Conservation (phyloP, 257 asterid genomes). For the Hygrophila difformis region DNA sequence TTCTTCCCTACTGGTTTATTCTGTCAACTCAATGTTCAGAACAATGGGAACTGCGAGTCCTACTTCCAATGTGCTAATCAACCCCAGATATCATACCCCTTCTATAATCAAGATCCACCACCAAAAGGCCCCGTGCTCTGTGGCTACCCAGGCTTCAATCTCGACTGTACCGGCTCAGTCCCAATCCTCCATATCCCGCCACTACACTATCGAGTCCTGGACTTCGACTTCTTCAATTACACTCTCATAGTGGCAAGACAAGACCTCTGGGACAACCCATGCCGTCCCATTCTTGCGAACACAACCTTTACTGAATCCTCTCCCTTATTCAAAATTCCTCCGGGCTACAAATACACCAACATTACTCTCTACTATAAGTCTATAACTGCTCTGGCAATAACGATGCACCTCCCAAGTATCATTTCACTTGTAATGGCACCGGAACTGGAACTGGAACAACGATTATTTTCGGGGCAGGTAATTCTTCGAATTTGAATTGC, state of each 20-base stretch:
- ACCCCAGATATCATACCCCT: too few relatives aligned
- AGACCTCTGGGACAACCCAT: constrained; percentile 14
- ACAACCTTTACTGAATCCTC: too few relatives aligned
- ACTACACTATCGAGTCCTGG: constrained; percentile 7
- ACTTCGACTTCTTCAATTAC: neutral
- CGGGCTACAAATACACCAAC: constrained; percentile 7
- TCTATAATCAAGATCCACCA: too few relatives aligned
- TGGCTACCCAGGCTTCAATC: constrained; percentile 22
- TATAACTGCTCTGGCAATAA: constrained; percentile 20
- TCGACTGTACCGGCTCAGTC: constrained; percentile 8
- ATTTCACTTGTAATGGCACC: neutral
- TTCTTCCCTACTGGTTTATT: too few relatives aligned
- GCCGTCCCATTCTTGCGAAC: constrained; percentile 11
- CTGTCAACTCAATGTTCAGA: too few relatives aligned
- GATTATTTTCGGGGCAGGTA: too few relatives aligned
- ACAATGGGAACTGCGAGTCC: too few relatives aligned
- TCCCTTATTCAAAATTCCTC: neutral
- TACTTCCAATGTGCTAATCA: too few relatives aligned
- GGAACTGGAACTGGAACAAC: too few relatives aligned
- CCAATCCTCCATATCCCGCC: constrained; percentile 5
- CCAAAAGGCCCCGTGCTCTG: too few relatives aligned
- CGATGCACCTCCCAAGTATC: too few relatives aligned
- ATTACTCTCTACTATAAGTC: constrained; percentile 18
- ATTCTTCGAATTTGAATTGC: too few relatives aligned
- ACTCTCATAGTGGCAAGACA: constrained; percentile 20